Conservation (phyloP, 2,329 filamentous ascomycete species). For the Rutstroemia sp. region DNA sequence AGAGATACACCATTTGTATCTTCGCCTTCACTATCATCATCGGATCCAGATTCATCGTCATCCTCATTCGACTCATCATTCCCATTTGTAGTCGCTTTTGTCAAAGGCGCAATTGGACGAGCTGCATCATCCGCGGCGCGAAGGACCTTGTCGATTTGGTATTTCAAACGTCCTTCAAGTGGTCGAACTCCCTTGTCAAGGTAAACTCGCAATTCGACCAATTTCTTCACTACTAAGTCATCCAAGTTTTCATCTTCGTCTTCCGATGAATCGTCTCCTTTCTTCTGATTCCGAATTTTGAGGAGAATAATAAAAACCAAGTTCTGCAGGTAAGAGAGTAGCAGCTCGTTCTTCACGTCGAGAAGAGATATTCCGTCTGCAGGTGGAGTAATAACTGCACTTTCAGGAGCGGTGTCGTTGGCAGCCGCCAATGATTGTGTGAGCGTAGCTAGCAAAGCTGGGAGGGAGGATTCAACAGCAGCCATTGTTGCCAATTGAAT, state of each 20-base stretch:
- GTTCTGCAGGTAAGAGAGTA: constrained; percentile 92
- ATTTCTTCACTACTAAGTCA: constrained; percentile 69
- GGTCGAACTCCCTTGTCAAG: constrained; percentile 88
- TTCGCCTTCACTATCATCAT: constrained; percentile 30
- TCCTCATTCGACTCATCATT: constrained; percentile 13
- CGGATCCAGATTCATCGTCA: constrained; percentile 24
- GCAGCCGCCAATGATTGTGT: constrained; percentile 51
- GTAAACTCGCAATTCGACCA: constrained; percentile 88
- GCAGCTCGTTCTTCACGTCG: constrained; percentile 93
- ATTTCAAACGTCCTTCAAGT: constrained; percentile 82
- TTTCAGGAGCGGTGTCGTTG: constrained; percentile 57
- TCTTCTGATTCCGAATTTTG: constrained; percentile 57
- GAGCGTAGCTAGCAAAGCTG: constrained; percentile 45
- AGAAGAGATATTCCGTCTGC: constrained; percentile 87
- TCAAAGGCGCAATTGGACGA: constrained; percentile 6
- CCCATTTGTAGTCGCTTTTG: constrained; percentile 1
- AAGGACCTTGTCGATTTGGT: constrained; percentile 92
- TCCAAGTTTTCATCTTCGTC: constrained; percentile 41
- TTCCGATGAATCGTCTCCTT: constrained; percentile 24
- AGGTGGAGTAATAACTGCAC: constrained; percentile 60
- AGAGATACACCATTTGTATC: constrained; percentile 18
- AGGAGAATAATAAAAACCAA: constrained; percentile 80
- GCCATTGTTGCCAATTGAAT: constrained; percentile 34
- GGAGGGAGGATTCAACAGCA: constrained; percentile 38
- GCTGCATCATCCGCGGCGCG: constrained; percentile 65